Evolutionary conservation across 768 basidiomycete genomes (phyloP), one percentile per base, ranked within the genome.

Genomic region (Neoboletus magnificus): DNA sequence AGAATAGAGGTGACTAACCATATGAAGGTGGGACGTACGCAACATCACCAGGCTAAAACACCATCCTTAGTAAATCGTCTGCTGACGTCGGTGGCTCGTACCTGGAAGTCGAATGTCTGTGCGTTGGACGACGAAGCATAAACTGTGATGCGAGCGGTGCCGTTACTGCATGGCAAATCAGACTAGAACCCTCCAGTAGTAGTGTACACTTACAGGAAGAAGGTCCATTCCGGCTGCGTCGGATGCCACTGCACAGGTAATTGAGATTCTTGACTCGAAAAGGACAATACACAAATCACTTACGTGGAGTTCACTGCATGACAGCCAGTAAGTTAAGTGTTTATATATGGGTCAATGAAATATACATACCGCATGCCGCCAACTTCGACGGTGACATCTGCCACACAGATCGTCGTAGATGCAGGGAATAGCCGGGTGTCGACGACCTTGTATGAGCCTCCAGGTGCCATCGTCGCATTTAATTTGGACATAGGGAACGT

Each of bases 391-490:
- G 71, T 75, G 2, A 86, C 80, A 55, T 85, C 83, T 5, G 78
- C 85, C 4, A 77, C 79, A 18, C 80, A 77, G 36, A 86, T 78
- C 1, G 78, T 82, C 35, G 77, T 71, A 2, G 85, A 64, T 8
- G 79, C 78, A 20, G 71, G 70, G 70, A 88, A 87, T 3, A 77
- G 76, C 25, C 69, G 69, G 0, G 78, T 77, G 63, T 88, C 86
- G 11, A 83, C 77, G 16, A 85, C 75, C 66, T 86, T 86, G 58
- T 82, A 76, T 4, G 78, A 72, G 9, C 86, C 86, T 36, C 85
- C 85, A 15, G 73, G 73, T 43, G 77, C 74, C 42, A 71, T 69
- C 0, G 73, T 76, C 5, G 77, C 62, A 1, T 68, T 58, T 18
- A 82, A 67, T 49, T 81, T 72, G 1, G 84, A 86, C 47, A 83